A percentile compares a stretch with the other conserved stretches of the same genome.
These are phyloP conservation scores for Coemansia sp. DNA, from an alignment of 192 early-diverging fungal genomes.

Conservation along the genomic window DNA sequence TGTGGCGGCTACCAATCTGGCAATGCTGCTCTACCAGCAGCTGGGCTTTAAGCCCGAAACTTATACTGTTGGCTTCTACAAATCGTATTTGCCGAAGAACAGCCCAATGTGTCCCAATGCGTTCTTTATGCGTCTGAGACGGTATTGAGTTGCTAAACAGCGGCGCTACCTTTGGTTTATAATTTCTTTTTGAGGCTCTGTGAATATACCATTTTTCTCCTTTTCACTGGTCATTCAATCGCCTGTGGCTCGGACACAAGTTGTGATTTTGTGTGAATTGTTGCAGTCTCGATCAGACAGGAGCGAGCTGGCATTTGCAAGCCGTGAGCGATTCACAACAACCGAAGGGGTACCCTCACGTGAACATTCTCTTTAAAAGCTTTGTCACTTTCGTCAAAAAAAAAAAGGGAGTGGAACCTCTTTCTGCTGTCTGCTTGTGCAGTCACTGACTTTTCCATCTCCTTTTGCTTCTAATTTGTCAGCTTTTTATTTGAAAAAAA, in stretches of 20 bases:
- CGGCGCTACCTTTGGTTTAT: not conserved
- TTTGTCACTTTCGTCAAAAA: not conserved
- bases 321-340: not conserved
- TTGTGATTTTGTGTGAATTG: not conserved
- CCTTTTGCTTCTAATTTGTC: not conserved
- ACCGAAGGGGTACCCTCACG: not conserved
- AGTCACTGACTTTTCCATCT: not conserved
- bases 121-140: conserved; percentile 78
- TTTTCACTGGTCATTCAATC: not conserved
- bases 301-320: too few relatives aligned
- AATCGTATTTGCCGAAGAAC: conserved; percentile 76
- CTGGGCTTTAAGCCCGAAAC: conserved; percentile 94
- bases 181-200: conserved; percentile 1
- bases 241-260: not conserved
- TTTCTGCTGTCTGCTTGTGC: not conserved
- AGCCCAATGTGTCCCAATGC: conserved; percentile 80
- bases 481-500: not conserved
- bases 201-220: not conserved
- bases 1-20: conserved; percentile 88
- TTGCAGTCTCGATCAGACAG: not conserved
- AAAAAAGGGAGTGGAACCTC: not conserved
- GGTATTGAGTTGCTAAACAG: conserved; percentile 44
- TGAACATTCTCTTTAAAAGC: not conserved
- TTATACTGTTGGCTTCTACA: conserved; percentile 88
- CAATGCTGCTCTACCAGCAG: conserved; percentile 91